Evolutionary conservation across 108 stramenopile species (phyloP).

Genomic region (Cyclostephanos invisitatus): DNA sequence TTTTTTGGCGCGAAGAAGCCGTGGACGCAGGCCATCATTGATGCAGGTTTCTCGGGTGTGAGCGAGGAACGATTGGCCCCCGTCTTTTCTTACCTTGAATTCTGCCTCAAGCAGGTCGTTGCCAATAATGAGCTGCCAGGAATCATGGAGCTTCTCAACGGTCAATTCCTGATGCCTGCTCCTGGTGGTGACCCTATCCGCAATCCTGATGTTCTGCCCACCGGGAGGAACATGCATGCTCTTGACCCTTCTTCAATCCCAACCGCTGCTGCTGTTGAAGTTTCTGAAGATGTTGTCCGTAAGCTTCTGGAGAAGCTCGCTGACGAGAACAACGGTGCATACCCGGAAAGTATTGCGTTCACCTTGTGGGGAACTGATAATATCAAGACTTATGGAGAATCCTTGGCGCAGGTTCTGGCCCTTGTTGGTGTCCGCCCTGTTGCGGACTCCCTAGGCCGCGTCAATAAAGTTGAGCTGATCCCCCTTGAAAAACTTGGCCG

Average conservation of each 20-base stretch:
- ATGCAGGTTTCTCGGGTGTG: conserved; percentile 87
- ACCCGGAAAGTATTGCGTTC: conserved; percentile 95
- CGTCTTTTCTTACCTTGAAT: conserved; percentile 91
- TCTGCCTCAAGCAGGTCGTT: conserved; percentile 96
- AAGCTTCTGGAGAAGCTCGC: conserved; percentile 91
- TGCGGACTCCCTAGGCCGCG: conserved; percentile 93
- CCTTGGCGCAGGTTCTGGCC: conserved; percentile 92
- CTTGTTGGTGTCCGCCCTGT: conserved; percentile 94
- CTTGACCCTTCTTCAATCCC: conserved; percentile 97
- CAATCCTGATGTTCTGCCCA: conserved; percentile 95
- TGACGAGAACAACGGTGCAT: conserved; percentile 83
- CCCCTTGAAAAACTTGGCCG: conserved; percentile 95
- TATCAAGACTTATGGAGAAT: conserved; percentile 98
- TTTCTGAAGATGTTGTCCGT: conserved; percentile 81
- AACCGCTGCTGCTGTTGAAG: conserved; percentile 92
- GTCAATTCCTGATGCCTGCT: conserved; percentile 93
- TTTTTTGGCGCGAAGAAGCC: conserved; percentile 83
- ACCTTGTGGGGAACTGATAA: conserved; percentile 98
- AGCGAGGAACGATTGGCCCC: conserved; percentile 79
- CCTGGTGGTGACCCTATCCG: conserved; percentile 98
- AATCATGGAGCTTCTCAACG: conserved; percentile 92
- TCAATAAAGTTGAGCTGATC: conserved; percentile 97
- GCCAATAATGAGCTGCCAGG: conserved; percentile 96
- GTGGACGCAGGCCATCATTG: conserved; percentile 86
- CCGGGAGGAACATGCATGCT: conserved; percentile 96